Evolutionary conservation across 805 yeast genomes (phyloP), one percentile per base, ranked within the genome.

Genomic region (Brettanomyces nanus): DNA sequence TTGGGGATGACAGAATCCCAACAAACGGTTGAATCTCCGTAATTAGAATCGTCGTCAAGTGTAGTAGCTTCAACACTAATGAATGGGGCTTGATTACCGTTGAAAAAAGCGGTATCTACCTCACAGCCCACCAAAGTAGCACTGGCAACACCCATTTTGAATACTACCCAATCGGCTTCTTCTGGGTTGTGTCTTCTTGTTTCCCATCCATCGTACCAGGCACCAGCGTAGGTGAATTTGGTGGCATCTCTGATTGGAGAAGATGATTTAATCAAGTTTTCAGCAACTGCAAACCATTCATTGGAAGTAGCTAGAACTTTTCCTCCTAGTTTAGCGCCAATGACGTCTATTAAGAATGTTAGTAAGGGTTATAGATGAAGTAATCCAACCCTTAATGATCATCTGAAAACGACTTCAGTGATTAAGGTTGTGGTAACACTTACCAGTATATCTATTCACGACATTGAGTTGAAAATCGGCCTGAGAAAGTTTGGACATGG

Each of bases 151-250:
- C 97, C 97, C 58, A 85, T 67, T 55, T 75, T 73, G 58, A 89
- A 62, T 21, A 85, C 66, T 15, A 85, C 96, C 86, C 92, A 90
- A 56, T 90, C 98, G 30, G 83, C 82, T 39, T 76, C 85, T 39
- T 68, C 84, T 1, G 75, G 63, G 59, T 90, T 90, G 67, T 90
- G 98, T 62, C 98, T 73, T 57, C 97, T 72, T 10, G 97, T 90
- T 61, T 90, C 97, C 97, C 97, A 90, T 18, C 98, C 98, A 49
- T 90, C 98, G 56, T 85, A 90, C 96, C 97, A 90, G 4, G 95
- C 95, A 36, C 97, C 97, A 3, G 89, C 74, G 42, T 73, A 82
- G 2, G 80, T 75, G 59, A 86, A 89, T 50, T 73, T 70, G 21
- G 87, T 81, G 9, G 83, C 80, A 50, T 86, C 95, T 53, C 94